Conservation (phyloP, 169 alveolate genomes). For the Cryptosporidium andersoni region DNA sequence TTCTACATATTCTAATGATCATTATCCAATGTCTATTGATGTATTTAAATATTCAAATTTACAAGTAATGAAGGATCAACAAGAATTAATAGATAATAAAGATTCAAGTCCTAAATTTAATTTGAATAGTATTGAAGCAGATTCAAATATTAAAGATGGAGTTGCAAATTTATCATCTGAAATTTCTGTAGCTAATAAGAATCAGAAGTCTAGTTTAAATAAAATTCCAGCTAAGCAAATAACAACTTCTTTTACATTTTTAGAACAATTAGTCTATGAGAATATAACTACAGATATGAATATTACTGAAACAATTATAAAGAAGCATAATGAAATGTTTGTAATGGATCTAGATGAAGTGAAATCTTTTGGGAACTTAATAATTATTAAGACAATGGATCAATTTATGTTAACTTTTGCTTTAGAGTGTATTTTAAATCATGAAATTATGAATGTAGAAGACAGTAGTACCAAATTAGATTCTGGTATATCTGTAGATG, state of each 20-base stretch:
- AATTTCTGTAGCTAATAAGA: neutral
- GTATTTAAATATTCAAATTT: neutral
- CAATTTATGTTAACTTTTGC: conserved; percentile 60
- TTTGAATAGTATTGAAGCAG: neutral
- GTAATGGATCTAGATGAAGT: conserved; percentile 21
- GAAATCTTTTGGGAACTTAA: conserved; percentile 22
- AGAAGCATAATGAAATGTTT: conserved; percentile 20
- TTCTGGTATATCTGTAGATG: conserved; percentile 30
- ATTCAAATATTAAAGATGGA: neutral
- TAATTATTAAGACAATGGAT: conserved; percentile 45
- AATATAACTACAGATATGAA: conserved; percentile 14
- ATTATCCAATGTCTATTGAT: conserved; percentile 67
- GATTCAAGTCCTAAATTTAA: neutral
- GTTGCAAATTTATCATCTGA: neutral
- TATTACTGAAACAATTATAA: conserved; percentile 17
- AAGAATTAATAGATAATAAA: neutral
- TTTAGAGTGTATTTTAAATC: conserved; percentile 27
- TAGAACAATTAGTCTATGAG: conserved; percentile 50
- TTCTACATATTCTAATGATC: conserved; percentile 67
- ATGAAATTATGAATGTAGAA: conserved; percentile 1
- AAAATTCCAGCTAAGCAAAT: conserved; percentile 19
- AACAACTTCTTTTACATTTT: conserved; percentile 35
- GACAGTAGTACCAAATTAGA: conserved; percentile 24
- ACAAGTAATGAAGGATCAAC: neutral
- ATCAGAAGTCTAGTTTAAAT: neutral